phyloP scores from a whole-genome alignment of 2,329 filamentous ascomycete species.

The Penicillium sumatraense region DNA sequence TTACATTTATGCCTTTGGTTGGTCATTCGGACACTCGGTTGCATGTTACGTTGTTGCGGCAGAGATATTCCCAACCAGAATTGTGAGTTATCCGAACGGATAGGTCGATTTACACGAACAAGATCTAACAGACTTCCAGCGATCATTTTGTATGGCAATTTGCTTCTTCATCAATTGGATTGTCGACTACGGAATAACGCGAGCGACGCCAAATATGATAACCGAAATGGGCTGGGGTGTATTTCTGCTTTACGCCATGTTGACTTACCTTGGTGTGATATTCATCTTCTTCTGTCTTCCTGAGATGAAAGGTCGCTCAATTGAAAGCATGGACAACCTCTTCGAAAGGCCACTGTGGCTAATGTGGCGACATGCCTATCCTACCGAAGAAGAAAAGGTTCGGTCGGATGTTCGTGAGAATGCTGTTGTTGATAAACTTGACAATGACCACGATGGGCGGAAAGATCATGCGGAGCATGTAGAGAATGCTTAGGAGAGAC shows the following conservation, averaged over 20 bases:
- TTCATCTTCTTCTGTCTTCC: slow-evolving; percentile 40
- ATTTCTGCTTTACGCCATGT: slow-evolving; percentile 40
- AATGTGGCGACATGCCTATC: slow-evolving; percentile 48
- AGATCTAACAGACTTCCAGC: slow-evolving; percentile 8
- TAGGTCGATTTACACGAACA: neutral
- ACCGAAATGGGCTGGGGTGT: slow-evolving; percentile 43
- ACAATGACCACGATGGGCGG: slow-evolving; percentile 16
- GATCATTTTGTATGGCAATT: slow-evolving; percentile 35
- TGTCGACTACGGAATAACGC: slow-evolving; percentile 36
- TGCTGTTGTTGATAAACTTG: slow-evolving; percentile 12
- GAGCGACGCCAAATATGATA: slow-evolving; percentile 40
- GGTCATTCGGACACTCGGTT: slow-evolving; percentile 35
- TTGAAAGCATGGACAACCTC: slow-evolving; percentile 41
- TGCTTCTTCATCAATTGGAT: slow-evolving; percentile 38
- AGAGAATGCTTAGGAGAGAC: slow-evolving; percentile 10
- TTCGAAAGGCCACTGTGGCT: slow-evolving; percentile 43
- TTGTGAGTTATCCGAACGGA: slow-evolving; percentile 19
- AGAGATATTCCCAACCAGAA: slow-evolving; percentile 36
- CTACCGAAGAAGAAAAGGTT: slow-evolving; percentile 40
- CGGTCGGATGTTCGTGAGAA: slow-evolving; percentile 35
- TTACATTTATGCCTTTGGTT: slow-evolving; percentile 38
- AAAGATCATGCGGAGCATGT: slow-evolving; percentile 24
- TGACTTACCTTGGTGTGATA: slow-evolving; percentile 42
- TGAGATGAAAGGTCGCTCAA: slow-evolving; percentile 35
- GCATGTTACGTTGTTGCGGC: slow-evolving; percentile 34